A percentile compares a stretch with the other conserved stretches of the same genome.
Conservation (phyloP, 495 filamentous ascomycete genomes). For the Talaromyces thailandensis region DNA sequence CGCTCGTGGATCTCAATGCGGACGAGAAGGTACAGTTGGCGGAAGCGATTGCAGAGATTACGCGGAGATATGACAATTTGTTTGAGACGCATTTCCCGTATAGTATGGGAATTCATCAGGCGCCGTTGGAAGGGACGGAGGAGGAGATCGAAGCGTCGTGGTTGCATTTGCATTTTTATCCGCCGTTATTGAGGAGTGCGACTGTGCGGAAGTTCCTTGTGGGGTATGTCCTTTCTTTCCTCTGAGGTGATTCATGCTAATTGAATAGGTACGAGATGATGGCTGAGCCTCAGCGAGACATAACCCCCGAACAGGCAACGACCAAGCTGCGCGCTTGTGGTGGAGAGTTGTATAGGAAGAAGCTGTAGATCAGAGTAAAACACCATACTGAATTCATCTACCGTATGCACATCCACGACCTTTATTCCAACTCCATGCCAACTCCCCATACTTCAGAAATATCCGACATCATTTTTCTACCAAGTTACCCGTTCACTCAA, state of each 20-base stretch:
- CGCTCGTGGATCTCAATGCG: slow-evolving; percentile 68
- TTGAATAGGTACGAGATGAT: slow-evolving; percentile 70
- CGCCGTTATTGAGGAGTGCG: slow-evolving; percentile 83
- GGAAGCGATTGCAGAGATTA: slow-evolving; percentile 76
- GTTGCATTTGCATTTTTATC: slow-evolving; percentile 96
- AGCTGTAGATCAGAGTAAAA: slow-evolving; percentile 26
- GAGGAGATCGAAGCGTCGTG: slow-evolving; percentile 81
- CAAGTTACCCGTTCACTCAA: too few relatives aligned
- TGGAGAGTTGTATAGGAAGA: slow-evolving; percentile 75
- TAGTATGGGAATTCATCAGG: slow-evolving; percentile 89
- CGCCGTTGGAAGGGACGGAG: slow-evolving; percentile 73
- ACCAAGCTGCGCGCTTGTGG: slow-evolving; percentile 63
- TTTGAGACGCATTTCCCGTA: slow-evolving; percentile 97
- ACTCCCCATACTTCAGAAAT: too few relatives aligned
- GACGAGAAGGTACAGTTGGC: slow-evolving; percentile 64
- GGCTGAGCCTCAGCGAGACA: slow-evolving; percentile 94
- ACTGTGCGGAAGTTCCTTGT: slow-evolving; percentile 94
- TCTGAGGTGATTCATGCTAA: neutral
- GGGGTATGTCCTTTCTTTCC: slow-evolving; percentile 39
- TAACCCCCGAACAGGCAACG: slow-evolving; percentile 94
- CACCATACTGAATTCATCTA: neutral
- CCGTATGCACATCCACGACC: neutral
- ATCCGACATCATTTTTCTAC: too few relatives aligned
- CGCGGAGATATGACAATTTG: slow-evolving; percentile 88
- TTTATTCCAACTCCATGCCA: neutral